These are phyloP conservation scores for Arthromyces matolae DNA, from an alignment of 768 basidiomycete genomes.

Conservation along the genomic window DNA sequence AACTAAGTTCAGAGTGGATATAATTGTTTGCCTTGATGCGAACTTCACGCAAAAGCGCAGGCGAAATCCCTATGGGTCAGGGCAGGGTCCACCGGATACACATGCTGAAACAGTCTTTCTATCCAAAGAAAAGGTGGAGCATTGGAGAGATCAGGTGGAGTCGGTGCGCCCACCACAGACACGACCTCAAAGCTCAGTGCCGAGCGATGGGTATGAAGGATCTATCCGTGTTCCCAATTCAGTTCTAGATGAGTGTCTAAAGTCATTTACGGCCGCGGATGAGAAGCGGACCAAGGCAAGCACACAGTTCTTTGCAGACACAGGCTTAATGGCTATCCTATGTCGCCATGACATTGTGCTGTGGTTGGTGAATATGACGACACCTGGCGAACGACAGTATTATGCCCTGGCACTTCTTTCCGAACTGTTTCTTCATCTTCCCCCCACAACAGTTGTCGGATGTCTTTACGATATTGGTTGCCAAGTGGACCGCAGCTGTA, in stretches of 20 bases:
- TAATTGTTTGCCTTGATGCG: slow-evolving; percentile 29
- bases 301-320: no score
- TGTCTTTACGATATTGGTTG: slow-evolving; percentile 1
- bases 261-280: slow-evolving; percentile 20
- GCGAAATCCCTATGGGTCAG: slow-evolving; percentile 12
- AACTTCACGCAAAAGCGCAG: slow-evolving; percentile 36
- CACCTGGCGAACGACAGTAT: slow-evolving; percentile 30
- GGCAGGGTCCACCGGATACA: slow-evolving; percentile 12
- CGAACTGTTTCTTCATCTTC: slow-evolving; percentile 24
- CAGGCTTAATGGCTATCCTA: slow-evolving; percentile 29
- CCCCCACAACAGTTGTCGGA: neutral
- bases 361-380: slow-evolving; percentile 29
- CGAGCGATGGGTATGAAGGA: neutral
- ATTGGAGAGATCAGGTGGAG: neutral
- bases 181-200: no score
- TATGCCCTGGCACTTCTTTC: slow-evolving; percentile 28
- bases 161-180: neutral
- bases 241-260: slow-evolving; percentile 15
- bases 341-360: slow-evolving; percentile 31
- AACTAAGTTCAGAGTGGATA: slow-evolving; percentile 18
- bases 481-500: no score
- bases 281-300: no score
- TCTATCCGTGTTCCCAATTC: slow-evolving; percentile 8
- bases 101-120: slow-evolving; percentile 23
- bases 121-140: neutral